phyloP scores from a whole-genome alignment of 1,284 basidiomycete genomes.

The Anthracocystis walkeri region DNA sequence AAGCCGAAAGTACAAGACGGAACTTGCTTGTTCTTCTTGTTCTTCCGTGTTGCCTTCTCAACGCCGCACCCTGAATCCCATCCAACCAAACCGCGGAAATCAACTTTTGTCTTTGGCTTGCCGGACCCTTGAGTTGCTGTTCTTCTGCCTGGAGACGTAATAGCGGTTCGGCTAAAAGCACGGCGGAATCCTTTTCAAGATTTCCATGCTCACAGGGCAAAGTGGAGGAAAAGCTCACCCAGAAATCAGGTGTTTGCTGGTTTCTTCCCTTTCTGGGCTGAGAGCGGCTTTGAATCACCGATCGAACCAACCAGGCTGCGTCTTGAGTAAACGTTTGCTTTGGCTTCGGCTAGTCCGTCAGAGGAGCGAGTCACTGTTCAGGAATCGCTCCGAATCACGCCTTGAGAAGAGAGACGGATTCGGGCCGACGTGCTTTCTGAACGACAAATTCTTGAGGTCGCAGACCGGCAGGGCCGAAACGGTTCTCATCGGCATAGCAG shows the following conservation, averaged over 20 bases:
- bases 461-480: neutral
- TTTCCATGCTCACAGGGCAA: neutral
- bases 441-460: neutral
- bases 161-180: conserved; percentile 7
- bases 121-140: conserved; percentile 21
- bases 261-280: no score
- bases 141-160: neutral
- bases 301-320: no score
- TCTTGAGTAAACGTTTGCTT: no score
- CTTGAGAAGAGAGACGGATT: neutral
- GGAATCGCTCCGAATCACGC: no score
- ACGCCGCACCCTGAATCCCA: conserved; percentile 13
- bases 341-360: no score
- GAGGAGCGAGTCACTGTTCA: no score
- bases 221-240: conserved; percentile 18
- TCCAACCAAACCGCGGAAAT: neutral
- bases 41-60: no score
- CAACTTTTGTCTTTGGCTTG: neutral
- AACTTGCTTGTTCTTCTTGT: neutral
- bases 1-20: neutral
- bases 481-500: conserved; percentile 7
- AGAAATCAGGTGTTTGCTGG: neutral
- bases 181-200: conserved; percentile 7
- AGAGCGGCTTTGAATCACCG: no score
- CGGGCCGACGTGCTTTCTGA: neutral